Evolutionary conservation across 805 yeast genomes (phyloP), one percentile per base, ranked within the genome.

Genomic region (Nakazawaea siamensis): DNA sequence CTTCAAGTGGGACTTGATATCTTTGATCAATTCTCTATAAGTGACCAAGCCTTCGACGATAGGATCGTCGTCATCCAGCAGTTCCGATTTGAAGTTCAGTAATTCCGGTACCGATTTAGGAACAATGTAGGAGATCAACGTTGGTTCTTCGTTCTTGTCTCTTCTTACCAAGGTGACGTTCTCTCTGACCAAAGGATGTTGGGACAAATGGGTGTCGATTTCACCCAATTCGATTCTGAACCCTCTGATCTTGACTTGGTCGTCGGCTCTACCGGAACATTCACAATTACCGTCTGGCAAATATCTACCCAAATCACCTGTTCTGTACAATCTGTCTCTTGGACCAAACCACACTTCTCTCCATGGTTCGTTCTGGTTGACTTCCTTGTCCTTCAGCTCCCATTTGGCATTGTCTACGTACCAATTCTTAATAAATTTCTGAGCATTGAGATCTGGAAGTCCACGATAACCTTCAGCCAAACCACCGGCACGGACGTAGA

Each of bases 181-280:
- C 58, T 92, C 97, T 55, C 97, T 77, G 33, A 92, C 94, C 43
- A 76, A 62, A 2, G 92, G 83, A 63, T 88, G 96, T 57, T 87
- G 95, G 11, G 97, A 87, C 42, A 92, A 73, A 54, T 92, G 95
- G 12, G 98, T 92, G 57, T 92, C 97, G 53, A 92, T 94, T 61
- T 92, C 99, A 41, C 99, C 99, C 37, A 92, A 68, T 62, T 92
- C 99, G 44, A 92, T 94, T 62, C 99, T 76, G 75, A 92, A 94
- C 2, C 99, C 99, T 64, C 99, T 78, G 46, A 92, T 92, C 59
- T 92, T 92, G 42, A 92, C 96, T 60, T 92, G 99, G 55, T 90
- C 97, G 62, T 92, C 99, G 18, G 98, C 98, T 57, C 99, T 76
- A 40, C 99, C 99, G 55, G 94, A 82, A 58, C 97, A 90, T 65